These are phyloP conservation scores for Lachancea sp. DNA, from an alignment of 805 yeast genomes.

Conservation along the genomic window DNA sequence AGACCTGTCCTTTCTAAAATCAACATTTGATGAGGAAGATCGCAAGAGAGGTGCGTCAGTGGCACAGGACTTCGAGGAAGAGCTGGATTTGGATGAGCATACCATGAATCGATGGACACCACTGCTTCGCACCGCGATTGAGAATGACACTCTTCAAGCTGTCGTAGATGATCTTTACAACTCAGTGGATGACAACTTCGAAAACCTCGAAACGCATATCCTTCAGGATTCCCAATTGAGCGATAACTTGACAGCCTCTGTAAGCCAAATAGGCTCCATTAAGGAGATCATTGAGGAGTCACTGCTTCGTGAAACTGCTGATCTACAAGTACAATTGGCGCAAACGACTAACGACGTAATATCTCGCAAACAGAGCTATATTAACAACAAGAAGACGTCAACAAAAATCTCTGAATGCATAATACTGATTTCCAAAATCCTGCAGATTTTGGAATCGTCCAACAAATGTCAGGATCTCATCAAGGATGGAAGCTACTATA, in stretches of 20 bases:
- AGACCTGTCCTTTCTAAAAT: conserved; percentile 7
- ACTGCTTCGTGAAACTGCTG: conserved; percentile 43
- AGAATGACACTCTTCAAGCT: conserved; percentile 18
- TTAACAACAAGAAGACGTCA: conserved; percentile 57
- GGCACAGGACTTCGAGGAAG: conserved; percentile 16
- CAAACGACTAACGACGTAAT: conserved; percentile 62
- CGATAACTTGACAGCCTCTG: conserved; percentile 39
- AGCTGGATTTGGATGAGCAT: conserved; percentile 25
- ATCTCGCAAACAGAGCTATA: conserved; percentile 50
- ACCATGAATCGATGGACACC: conserved; percentile 32
- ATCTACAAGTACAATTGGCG: conserved; percentile 52
- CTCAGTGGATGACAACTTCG: conserved; percentile 32
- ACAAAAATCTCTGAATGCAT: conserved; percentile 67
- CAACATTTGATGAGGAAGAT: not conserved
- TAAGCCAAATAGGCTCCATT: conserved; percentile 57
- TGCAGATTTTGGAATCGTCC: conserved; percentile 78
- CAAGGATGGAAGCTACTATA: conserved; percentile 67
- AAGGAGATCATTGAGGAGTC: conserved; percentile 51
- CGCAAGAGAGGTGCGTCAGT: conserved; percentile 1
- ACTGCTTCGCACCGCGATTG: conserved; percentile 25
- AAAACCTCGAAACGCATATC: conserved; percentile 28
- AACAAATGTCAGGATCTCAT: conserved; percentile 80
- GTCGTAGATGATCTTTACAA: conserved; percentile 26
- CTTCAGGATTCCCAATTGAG: conserved; percentile 31
- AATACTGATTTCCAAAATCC: conserved; percentile 59